Percentiles rank a stretch among this genome's conserved stretches.
Conservation (phyloP, 2,329 filamentous ascomycete genomes). For the Pleomassaria siparia region DNA sequence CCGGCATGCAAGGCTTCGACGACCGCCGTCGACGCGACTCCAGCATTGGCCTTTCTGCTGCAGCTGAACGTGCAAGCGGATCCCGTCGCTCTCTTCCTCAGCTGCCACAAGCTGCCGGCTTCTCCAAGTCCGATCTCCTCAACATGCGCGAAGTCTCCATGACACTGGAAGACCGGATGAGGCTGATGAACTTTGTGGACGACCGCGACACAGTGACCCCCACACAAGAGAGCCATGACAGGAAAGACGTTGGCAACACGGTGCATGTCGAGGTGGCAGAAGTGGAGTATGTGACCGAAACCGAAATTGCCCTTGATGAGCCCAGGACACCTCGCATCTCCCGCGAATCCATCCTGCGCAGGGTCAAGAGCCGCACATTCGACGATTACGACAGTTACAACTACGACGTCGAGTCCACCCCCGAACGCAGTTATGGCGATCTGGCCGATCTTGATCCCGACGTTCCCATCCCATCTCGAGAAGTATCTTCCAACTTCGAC, state of each 20-base stretch:
- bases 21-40: slow-evolving; percentile 55
- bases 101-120: slow-evolving; percentile 66
- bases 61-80: slow-evolving; percentile 70
- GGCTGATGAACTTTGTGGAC: slow-evolving; percentile 81
- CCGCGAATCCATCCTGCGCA: slow-evolving; percentile 87
- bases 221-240: slow-evolving; percentile 39
- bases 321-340: slow-evolving; percentile 80
- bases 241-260: slow-evolving; percentile 24
- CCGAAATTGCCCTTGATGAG: slow-evolving; percentile 31
- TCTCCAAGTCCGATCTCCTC: slow-evolving; percentile 76
- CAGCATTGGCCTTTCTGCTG: slow-evolving; percentile 66
- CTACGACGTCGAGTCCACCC: slow-evolving; percentile 53
- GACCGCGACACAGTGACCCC: slow-evolving; percentile 39
- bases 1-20: slow-evolving; percentile 64
- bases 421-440: slow-evolving; percentile 56
- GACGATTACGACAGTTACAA: slow-evolving; percentile 48
- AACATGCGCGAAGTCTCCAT: slow-evolving; percentile 73
- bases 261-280: slow-evolving; percentile 40
- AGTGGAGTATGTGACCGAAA: slow-evolving; percentile 37
- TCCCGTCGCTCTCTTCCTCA: slow-evolving; percentile 70
- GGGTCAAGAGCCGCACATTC: slow-evolving; percentile 68
- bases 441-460: slow-evolving; percentile 74
- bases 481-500: slow-evolving; percentile 63
- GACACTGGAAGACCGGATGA: slow-evolving; percentile 81
- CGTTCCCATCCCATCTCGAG: slow-evolving; percentile 83